Conservation (phyloP, 2,329 filamentous ascomycete genomes). For the Trichophyton simii region DNA sequence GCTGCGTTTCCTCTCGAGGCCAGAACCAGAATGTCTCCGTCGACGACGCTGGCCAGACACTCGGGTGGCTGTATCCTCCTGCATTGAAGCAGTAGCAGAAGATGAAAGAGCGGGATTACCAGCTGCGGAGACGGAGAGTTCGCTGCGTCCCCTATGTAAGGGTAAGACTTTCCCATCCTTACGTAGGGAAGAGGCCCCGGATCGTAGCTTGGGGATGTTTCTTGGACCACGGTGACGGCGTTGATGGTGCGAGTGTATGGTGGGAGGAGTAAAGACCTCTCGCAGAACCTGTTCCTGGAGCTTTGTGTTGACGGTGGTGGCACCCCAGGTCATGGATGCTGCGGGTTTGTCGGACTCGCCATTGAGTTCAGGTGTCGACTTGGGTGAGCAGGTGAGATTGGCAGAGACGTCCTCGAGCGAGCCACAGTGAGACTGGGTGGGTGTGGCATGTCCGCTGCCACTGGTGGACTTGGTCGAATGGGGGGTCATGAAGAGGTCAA, state of each 20-base stretch:
- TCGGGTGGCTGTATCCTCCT: conserved; percentile 20
- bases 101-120: conserved; percentile 9
- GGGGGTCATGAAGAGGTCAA: conserved; percentile 61
- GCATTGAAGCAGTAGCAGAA: conserved; percentile 20
- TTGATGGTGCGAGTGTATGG: conserved; percentile 55
- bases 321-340: conserved; percentile 55
- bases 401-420: background rate
- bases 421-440: background rate
- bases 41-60: conserved; percentile 20
- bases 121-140: background rate
- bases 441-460: background rate
- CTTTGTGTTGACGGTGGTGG: conserved; percentile 78
- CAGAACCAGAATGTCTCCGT: conserved; percentile 77
- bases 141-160: background rate
- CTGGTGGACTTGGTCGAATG: conserved; percentile 16
- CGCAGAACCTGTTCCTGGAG: conserved; percentile 84
- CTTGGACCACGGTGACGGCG: conserved; percentile 57
- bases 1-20: conserved; percentile 62
- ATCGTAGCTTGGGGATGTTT: conserved; percentile 43
- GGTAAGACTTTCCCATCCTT: background rate
- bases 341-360: background rate
- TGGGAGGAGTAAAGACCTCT: conserved; percentile 76
- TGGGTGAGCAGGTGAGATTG: conserved; percentile 2
- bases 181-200: conserved; percentile 16
- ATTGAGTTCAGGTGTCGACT: background rate